phyloP scores from a whole-genome alignment of 495 filamentous ascomycete species.

The Neurospora tetrasperma region DNA sequence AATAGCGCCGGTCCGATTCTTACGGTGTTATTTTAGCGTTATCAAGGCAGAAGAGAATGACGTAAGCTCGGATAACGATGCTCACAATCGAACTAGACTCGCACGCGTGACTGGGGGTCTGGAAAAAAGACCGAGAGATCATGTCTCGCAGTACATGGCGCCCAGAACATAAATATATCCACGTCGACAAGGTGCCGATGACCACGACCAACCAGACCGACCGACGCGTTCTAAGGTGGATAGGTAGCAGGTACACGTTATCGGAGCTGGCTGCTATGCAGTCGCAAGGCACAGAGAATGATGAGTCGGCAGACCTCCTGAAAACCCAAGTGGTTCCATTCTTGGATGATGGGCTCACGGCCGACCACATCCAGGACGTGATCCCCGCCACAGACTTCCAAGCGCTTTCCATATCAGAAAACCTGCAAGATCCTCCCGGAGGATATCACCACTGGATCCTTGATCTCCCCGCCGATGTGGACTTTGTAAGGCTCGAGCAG shows the following conservation, averaged over 20 bases:
- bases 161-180: conserved; percentile 37
- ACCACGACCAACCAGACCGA: conserved; percentile 45
- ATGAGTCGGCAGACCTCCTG: not conserved
- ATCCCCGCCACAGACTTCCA: conserved; percentile 55
- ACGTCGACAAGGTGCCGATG: conserved; percentile 39
- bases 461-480: conserved; percentile 44
- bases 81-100: not conserved
- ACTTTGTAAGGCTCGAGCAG: conserved; percentile 37
- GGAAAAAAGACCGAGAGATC: not conserved
- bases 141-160: conserved; percentile 40
- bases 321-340: not conserved
- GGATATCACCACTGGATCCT: conserved; percentile 26
- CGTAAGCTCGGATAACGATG: not conserved
- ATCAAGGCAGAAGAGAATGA: not conserved
- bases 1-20: not conserved
- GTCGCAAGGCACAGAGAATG: not conserved
- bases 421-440: conserved; percentile 20
- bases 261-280: not conserved
- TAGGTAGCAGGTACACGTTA: not conserved
- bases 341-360: not conserved
- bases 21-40: conserved; percentile 8
- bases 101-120: not conserved
- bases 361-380: conserved; percentile 26
- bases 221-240: conserved; percentile 4
- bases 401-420: conserved; percentile 45